Conservation (phyloP, 208 protist species). For the Wallacemonas sp. region DNA sequence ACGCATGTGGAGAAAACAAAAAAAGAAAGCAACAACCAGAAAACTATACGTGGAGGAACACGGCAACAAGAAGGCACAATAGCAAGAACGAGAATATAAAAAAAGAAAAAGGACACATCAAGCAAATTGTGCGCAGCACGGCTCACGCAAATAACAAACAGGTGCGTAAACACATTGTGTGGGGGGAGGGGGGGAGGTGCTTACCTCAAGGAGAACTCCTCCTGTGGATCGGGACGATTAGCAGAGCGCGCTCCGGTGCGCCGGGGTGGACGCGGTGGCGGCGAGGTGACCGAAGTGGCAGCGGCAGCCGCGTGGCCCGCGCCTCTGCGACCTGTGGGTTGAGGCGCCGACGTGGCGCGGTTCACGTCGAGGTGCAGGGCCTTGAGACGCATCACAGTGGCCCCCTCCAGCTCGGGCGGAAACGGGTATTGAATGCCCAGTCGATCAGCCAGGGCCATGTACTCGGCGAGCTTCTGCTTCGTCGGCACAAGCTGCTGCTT, state of each 20-base stretch:
- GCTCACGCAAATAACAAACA: no score
- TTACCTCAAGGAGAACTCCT: conserved; percentile 14
- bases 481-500: conserved; percentile 69
- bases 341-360: conserved; percentile 24
- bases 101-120: no score
- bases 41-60: no score
- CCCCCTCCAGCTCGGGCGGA: conserved; percentile 56
- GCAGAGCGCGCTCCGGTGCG: neutral
- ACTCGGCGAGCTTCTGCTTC: conserved; percentile 86
- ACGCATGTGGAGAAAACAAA: conserved; percentile 11
- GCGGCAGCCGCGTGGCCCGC: neutral
- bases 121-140: no score
- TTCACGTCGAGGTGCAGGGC: conserved; percentile 38
- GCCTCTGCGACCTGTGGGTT: neutral
- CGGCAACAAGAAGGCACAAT: no score
- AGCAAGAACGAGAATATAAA: no score
- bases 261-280: conserved; percentile 16
- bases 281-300: neutral
- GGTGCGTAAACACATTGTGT: no score
- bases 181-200: neutral
- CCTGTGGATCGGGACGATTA: neutral
- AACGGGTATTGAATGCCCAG: conserved; percentile 85
- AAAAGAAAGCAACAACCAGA: conserved; percentile 12
- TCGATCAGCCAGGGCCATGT: conserved; percentile 85
- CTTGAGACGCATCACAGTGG: conserved; percentile 61